Conservation (phyloP, 768 basidiomycete genomes). For the Lyophyllum shimeji region DNA sequence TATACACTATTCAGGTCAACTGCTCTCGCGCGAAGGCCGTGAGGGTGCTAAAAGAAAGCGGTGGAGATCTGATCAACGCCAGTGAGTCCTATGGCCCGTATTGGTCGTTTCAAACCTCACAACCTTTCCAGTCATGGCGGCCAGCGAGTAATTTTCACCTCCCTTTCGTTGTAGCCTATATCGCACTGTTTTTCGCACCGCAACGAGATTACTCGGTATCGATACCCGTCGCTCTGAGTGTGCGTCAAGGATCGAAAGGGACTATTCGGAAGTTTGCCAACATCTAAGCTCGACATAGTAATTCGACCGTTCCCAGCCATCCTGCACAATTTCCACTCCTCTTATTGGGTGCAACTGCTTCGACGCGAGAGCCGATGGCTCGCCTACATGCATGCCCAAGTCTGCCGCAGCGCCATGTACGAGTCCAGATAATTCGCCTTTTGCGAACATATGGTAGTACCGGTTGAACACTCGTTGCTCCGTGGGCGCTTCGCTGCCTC, state of each 20-base stretch:
- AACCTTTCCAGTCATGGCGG: conserved; percentile 75
- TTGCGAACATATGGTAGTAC: conserved; percentile 95
- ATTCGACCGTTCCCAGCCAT: conserved; percentile 88
- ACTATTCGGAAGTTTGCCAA: conserved; percentile 41
- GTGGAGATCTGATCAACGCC: conserved; percentile 94
- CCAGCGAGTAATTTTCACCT: conserved; percentile 65
- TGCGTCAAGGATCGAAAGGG: conserved; percentile 12
- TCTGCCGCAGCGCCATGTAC: conserved; percentile 60
- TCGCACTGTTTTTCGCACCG: conserved; percentile 30
- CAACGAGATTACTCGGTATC: conserved; percentile 11
- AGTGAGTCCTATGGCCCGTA: conserved; percentile 56
- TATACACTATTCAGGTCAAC: conserved; percentile 56
- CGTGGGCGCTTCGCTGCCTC: conserved; percentile 15
- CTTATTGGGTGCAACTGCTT: conserved; percentile 17
- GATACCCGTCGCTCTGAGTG: conserved; percentile 1
- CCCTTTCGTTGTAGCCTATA: conserved; percentile 25
- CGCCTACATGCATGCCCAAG: conserved; percentile 54
- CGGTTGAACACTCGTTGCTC: conserved; percentile 65
- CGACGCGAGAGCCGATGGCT: conserved; percentile 13
- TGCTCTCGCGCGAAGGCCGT: conserved; percentile 93
- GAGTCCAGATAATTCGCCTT: conserved; percentile 71
- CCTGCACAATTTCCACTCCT: conserved; percentile 68
- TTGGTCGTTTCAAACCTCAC: conserved; percentile 2
- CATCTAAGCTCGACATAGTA: conserved; percentile 77
- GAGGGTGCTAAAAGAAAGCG: conserved; percentile 84